Evolutionary conservation across 352 stramenopile genomes (phyloP), one percentile per base, ranked within the genome.

Genomic region (Plasmopara muralis): DNA sequence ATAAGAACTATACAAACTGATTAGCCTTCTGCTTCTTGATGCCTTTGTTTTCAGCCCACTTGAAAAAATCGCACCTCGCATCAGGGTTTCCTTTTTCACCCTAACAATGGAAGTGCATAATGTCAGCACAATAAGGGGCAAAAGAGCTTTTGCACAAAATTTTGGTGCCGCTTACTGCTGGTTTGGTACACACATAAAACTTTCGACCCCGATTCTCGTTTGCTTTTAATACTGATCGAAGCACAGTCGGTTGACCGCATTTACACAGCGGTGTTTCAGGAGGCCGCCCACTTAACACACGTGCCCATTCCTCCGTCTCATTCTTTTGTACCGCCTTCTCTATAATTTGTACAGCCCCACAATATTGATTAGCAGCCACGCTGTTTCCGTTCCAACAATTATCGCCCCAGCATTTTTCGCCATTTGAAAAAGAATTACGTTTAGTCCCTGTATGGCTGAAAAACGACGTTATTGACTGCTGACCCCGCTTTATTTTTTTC

Each of bases 181-280:
- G 83, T 57, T 89, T 91, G 12, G 75, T 86, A 57, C 84, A 94
- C 13, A 93, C 75, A 50, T 84, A 94, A 61, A 94, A 93, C 46
- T 91, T 91, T 44, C 80, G 80, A 4, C 83, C 80, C 63, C 70
- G 87, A 47, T 93, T 93, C 6, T 89, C 78, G 57, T 85, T 87
- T 34, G 53, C 62, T 58, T 93, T 93, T 43, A 90, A 18, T 10
- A 93, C 83, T 13, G 74, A 77, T 47, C 83, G 80, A 50, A 86
- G 56, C n/a, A 93, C 69, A 10, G 69, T 87, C 7, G 83, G 73
- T 37, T 85, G 66, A 6, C 72, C 62, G 44, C 80, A 89, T 45
- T 84, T 47, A 40, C 83, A 93, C 8, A 83, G 53, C 8, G 83
- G 83, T 5, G 78, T 86, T 46, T 70, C 63, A 2, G 70, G 74